Evolutionary conservation across 23 red algal species (phyloP).

Genomic region (Gracilaria caudata): DNA sequence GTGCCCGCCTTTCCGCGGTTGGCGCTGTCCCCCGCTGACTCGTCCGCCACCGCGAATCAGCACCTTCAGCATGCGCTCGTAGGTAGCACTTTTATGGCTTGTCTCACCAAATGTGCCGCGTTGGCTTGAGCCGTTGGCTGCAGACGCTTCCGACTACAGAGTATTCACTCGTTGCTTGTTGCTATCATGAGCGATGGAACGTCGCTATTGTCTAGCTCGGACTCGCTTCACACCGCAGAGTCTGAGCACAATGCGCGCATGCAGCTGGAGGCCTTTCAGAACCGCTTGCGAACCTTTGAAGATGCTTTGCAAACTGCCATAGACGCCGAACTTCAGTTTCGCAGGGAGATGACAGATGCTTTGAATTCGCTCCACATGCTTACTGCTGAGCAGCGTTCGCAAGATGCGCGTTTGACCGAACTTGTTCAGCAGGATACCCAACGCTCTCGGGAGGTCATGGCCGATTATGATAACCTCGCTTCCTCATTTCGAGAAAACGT

Average conservation of each 20-base stretch:
- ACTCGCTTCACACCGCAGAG: constrained; percentile 6
- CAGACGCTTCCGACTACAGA: neutral
- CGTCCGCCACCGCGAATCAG: neutral
- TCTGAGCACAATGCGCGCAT: constrained; percentile 3
- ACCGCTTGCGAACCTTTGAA: constrained; percentile 14
- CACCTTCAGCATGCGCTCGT: neutral
- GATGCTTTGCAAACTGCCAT: constrained; percentile 20
- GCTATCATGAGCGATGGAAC: constrained; percentile 17
- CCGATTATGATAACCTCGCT: constrained; percentile 39
- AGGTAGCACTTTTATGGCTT: neutral
- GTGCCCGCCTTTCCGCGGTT: too few relatives aligned
- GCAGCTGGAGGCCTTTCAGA: constrained; percentile 14
- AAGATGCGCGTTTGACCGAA: constrained; percentile 11
- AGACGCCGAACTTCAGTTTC: constrained; percentile 23
- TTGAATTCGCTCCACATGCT: constrained; percentile 17
- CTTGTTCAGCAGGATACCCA: constrained; percentile 32
- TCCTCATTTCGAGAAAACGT: constrained; percentile 32
- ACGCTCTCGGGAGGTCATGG: constrained; percentile 38
- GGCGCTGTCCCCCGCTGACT: neutral
- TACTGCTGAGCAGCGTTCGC: neutral
- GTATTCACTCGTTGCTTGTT: neutral
- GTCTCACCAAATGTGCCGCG: neutral
- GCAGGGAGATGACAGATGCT: constrained; percentile 10
- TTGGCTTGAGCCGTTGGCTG: neutral
- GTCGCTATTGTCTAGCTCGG: neutral